phyloP scores from a whole-genome alignment of 2,329 filamentous ascomycete species.

The Penicillium sp. region DNA sequence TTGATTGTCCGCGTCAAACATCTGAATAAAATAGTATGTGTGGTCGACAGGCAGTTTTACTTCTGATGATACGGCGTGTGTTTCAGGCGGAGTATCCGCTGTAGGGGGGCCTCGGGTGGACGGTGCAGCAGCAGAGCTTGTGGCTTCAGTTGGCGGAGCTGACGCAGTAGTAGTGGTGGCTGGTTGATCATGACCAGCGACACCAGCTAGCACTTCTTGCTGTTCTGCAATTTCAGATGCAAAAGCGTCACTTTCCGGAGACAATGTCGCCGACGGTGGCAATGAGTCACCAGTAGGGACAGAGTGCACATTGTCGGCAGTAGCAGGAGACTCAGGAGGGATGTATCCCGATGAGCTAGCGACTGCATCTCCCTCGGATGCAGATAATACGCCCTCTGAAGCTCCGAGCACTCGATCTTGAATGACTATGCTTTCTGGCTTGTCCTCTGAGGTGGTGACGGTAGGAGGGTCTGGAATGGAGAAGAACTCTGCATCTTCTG shows the following conservation, averaged over 20 bases:
- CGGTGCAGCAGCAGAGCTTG: slow-evolving; percentile 1
- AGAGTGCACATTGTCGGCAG: background rate
- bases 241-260: slow-evolving; percentile 13
- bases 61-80: slow-evolving; percentile 18
- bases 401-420: slow-evolving; percentile 28
- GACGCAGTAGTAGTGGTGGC: slow-evolving; percentile 19
- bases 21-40: slow-evolving; percentile 50
- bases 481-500: slow-evolving; percentile 37
- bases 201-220: slow-evolving; percentile 29
- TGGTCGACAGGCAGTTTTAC: slow-evolving; percentile 33
- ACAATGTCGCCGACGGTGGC: slow-evolving; percentile 5
- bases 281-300: background rate
- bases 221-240: slow-evolving; percentile 22
- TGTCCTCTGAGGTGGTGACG: slow-evolving; percentile 24
- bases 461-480: slow-evolving; percentile 35
- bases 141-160: slow-evolving; percentile 9
- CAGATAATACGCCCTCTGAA: slow-evolving; percentile 18
- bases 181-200: slow-evolving; percentile 31
- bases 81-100: slow-evolving; percentile 1
- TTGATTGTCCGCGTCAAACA: slow-evolving; percentile 51
- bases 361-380: slow-evolving; percentile 22
- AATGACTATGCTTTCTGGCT: slow-evolving; percentile 31
- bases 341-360: slow-evolving; percentile 30
- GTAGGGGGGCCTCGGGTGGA: slow-evolving; percentile 14
- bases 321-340: background rate